Base-by-base conservation (phyloP, 805 yeast species). In the Metschnikowia henanensis region DNA sequence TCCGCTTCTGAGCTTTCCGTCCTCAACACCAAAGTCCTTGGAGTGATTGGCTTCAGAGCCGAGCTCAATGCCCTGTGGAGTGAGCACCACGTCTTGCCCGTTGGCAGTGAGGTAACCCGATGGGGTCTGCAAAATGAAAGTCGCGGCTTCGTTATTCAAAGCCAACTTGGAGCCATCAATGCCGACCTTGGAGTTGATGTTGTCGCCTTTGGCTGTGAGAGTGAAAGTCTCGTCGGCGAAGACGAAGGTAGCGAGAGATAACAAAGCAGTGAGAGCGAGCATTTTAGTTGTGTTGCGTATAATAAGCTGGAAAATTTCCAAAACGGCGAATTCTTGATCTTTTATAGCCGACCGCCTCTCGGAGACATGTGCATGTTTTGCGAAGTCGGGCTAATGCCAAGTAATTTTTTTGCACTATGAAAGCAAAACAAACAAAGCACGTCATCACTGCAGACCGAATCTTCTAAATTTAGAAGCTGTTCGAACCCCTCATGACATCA, bases 141-240 rank as follows among this genome's bases (percentile, higher is more conserved):
- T 31, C 23, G 54, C 59, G 38, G 57, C 40, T 7, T 30, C 23
- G 34, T 29, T 23, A 29, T 31, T 31, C 37, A 56, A 46, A 18
- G 47, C 52, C 17, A 60, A 47, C 17, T 47, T 47, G 43, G 51
- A 35, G 37, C 38, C 50, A 33, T 32, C 34, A 28, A 40, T 30
- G 28, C 53, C 48, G 30, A 63, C 64, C 16, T 53, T 46, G 32
- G 49, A 35, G 42, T 53, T 45, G 49, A 62, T 49, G 34, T 47
- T 44, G 17, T 37, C 52, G 49, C 68, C 69, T n/a, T 32, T 20
- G 22, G 69, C 68, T 28, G 55, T 43, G 38, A 65, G 58, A 33
- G 50, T 40, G 55, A 64, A 59, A 35, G 60, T 46, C 46, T 61
- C 60, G 57, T 65, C 70, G 38, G 69, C 70, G 30, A 52, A 48